Base-by-base conservation (phyloP, 768 basidiomycete genomes). In the Boletus tylopilopsis region DNA sequence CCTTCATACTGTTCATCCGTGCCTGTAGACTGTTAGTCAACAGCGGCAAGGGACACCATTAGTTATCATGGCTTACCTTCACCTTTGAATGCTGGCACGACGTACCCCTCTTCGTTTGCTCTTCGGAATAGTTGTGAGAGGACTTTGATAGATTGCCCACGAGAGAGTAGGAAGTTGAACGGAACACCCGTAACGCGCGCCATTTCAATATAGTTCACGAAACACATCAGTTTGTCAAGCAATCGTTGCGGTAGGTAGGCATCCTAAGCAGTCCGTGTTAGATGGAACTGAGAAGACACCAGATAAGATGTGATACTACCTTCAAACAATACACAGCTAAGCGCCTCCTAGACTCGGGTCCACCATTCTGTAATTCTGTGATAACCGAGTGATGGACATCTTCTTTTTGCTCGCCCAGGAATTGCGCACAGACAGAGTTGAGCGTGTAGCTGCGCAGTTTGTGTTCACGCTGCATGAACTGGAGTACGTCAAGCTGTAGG, bases 161-260 rank as follows among this genome's bases (percentile, higher is more conserved):
- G 82, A 18, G 94, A 78, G 8, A 99, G 76, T 7, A 99, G 78
- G 66, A 82, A 97, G 63, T 97, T 98, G 80, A 99, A 99, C 0
- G 96, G 96, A 11, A 99, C 94, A n/a, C 96, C 96, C 0, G 96
- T 99, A 4, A 99, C 96, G 66, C 96, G 90, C n/a, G 96, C 80
- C 96, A 99, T 98, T 68, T 99, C 96, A 39, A 83, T 86, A 63
- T 96, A 97, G 68, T 99, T 99, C 68, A 99, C 86, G 61, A 99
- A 94, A 55, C 93, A 98, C 96, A 98, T 97, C 27, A 99, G 76
- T 68, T 98, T 99, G 68, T 98, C 96, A 68, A 99, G 78, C 33
- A 98, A 68, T 46, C 96, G 77, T 69, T 99, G 96, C 0, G 96
- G 96, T 22, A 99, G 82, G 66, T 99, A 99, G 4, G 96, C 95